A percentile compares a stretch with the other conserved stretches of the same genome.
phyloP scores from a whole-genome alignment of 23 red algal genomes.

The Gracilaria vermiculophylla region DNA sequence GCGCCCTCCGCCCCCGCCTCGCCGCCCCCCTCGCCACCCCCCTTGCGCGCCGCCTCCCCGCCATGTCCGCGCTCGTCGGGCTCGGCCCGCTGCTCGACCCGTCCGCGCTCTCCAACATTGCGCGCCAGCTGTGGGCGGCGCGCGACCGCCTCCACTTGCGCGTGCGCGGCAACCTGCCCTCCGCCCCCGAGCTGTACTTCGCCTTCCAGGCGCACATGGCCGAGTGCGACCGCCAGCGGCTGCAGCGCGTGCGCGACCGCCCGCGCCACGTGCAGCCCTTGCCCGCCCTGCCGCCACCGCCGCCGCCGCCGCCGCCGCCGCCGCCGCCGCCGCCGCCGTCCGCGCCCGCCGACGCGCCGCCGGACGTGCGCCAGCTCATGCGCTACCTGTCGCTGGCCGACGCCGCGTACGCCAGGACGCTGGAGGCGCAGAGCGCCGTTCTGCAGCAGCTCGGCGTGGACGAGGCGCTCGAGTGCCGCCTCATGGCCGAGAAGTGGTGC shows the following conservation, averaged over 20 bases:
- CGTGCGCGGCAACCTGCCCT: constrained; percentile 55
- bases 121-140: constrained; percentile 45
- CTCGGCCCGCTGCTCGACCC: constrained; percentile 47
- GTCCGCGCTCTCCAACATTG: constrained; percentile 22
- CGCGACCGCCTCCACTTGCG: constrained; percentile 51
- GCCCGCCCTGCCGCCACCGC: not conserved
- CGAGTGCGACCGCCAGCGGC: constrained; percentile 40
- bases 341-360: not conserved
- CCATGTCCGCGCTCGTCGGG: not conserved
- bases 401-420: constrained; percentile 24
- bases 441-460: not conserved
- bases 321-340: not conserved
- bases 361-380: not conserved
- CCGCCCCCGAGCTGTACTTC: constrained; percentile 25
- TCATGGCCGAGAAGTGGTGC: constrained; percentile 21
- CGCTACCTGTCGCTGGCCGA: constrained; percentile 21
- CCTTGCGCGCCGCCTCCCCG: not conserved
- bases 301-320: not conserved
- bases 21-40: not conserved
- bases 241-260: not conserved
- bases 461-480: not conserved
- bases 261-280: not conserved
- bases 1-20: not conserved
- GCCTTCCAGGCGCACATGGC: constrained; percentile 49
- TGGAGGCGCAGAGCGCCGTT: not conserved